phyloP scores from a whole-genome alignment of 108 stramenopile species.

The Hondaea fermentalgiana region DNA sequence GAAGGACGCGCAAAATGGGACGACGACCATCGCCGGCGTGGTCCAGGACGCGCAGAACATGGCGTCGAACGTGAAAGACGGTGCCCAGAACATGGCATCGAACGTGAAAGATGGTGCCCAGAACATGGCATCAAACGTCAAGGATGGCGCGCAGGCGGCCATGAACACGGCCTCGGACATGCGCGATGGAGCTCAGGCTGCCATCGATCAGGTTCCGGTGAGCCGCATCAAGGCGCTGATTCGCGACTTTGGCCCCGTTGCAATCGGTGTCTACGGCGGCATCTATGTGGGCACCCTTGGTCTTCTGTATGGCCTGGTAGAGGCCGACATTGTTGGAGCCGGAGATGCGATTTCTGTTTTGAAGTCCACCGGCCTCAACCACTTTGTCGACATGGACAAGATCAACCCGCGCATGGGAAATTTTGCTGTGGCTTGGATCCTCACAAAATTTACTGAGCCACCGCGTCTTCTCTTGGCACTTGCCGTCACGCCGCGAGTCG shows the following conservation, averaged over 20 bases:
- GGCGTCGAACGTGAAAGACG: background rate
- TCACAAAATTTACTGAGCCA: slow-evolving; percentile 3
- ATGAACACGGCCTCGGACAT: background rate
- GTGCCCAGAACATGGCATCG: background rate
- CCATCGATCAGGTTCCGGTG: background rate
- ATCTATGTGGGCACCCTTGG: slow-evolving; percentile 1
- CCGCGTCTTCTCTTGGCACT: background rate
- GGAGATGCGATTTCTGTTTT: background rate
- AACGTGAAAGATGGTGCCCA: background rate
- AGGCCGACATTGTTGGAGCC: background rate
- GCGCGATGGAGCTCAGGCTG: background rate
- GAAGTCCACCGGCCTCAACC: background rate
- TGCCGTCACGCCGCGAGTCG: background rate
- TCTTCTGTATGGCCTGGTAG: background rate
- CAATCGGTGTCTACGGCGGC: background rate
- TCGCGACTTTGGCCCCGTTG: background rate
- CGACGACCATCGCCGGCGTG: no score
- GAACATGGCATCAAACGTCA: background rate
- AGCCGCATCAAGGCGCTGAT: background rate
- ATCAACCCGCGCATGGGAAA: background rate
- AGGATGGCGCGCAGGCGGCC: background rate
- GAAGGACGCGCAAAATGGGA: no score
- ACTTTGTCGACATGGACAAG: background rate
- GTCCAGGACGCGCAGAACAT: background rate
- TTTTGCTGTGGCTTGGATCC: background rate